Conservation (phyloP, 768 basidiomycete species). For the Pleurotus platypus region DNA sequence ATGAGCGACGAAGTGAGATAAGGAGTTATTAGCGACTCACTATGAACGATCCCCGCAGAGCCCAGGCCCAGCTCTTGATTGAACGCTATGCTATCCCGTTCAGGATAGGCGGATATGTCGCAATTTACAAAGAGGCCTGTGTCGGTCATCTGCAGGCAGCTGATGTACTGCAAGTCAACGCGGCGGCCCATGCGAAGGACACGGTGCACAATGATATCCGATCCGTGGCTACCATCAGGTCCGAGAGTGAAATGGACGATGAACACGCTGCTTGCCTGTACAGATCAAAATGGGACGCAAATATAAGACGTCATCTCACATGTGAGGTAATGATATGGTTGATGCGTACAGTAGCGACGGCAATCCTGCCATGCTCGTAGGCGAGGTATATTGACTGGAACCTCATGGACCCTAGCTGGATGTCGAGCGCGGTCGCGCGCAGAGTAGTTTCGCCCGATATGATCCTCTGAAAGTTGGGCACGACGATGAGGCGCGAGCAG, state of each 20-base stretch:
- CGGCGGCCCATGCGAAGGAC: constrained; percentile 27
- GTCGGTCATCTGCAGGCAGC: constrained; percentile 54
- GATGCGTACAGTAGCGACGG: constrained; percentile 45
- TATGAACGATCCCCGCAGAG: too few relatives aligned
- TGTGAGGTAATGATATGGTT: too few relatives aligned
- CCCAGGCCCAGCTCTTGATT: background rate
- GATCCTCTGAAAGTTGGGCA: constrained; percentile 39
- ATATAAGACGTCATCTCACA: too few relatives aligned
- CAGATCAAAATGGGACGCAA: constrained; percentile 11
- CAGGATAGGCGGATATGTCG: background rate
- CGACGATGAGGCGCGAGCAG: constrained; percentile 36
- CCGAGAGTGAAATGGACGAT: background rate
- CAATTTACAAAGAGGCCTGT: constrained; percentile 51
- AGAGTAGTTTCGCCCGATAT: constrained; percentile 21
- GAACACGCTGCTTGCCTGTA: constrained; percentile 13
- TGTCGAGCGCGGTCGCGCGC: constrained; percentile 31
- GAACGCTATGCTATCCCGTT: background rate
- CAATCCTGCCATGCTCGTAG: constrained; percentile 39
- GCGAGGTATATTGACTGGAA: constrained; percentile 44
- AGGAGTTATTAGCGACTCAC: too few relatives aligned
- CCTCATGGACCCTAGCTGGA: constrained; percentile 36
- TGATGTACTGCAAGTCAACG: constrained; percentile 25
- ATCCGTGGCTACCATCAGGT: constrained; percentile 6
- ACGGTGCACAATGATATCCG: constrained; percentile 21
- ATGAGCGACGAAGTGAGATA: too few relatives aligned